phyloP scores from a whole-genome alignment of 495 filamentous ascomycete species.

The Podospora australis region DNA sequence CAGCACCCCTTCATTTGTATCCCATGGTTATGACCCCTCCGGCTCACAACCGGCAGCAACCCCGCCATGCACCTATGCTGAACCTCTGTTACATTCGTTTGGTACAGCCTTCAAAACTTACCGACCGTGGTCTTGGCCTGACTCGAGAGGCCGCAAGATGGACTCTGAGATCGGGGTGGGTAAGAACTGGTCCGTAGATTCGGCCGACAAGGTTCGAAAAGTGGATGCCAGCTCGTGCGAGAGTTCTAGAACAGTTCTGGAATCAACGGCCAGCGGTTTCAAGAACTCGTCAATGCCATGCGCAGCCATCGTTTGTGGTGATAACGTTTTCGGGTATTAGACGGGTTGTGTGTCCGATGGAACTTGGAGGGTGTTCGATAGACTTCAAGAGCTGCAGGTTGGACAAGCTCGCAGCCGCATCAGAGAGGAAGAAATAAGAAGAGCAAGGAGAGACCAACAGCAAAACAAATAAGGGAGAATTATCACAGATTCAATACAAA shows the following conservation, averaged over 20 bases:
- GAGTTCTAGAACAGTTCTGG: slow-evolving; percentile 48
- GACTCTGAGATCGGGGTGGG: slow-evolving; percentile 69
- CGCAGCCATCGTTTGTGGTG: not conserved
- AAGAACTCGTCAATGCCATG: slow-evolving; percentile 36
- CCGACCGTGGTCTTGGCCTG: slow-evolving; percentile 50
- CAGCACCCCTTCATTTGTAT: not conserved
- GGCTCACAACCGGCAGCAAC: not conserved
- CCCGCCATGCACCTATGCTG: too few relatives aligned
- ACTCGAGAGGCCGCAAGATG: slow-evolving; percentile 47
- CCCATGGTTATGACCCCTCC: not conserved
- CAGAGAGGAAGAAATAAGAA: not conserved
- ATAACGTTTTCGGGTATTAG: not conserved
- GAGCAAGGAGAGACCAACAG: not conserved
- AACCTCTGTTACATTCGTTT: not conserved
- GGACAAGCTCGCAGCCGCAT: too few relatives aligned
- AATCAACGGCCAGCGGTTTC: slow-evolving; percentile 37
- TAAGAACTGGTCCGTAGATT: slow-evolving; percentile 66
- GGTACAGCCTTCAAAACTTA: slow-evolving; percentile 24
- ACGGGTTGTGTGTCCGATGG: not conserved
- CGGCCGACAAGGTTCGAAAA: slow-evolving; percentile 57
- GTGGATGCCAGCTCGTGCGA: slow-evolving; percentile 55
- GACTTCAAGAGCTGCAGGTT: not conserved
- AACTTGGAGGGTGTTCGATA: not conserved
- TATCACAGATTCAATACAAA: not conserved
- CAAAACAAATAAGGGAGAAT: not conserved